Evolutionary conservation across 805 yeast genomes (phyloP), one percentile per base, ranked within the genome.

Genomic region (Zygoascus biomembranicola): DNA sequence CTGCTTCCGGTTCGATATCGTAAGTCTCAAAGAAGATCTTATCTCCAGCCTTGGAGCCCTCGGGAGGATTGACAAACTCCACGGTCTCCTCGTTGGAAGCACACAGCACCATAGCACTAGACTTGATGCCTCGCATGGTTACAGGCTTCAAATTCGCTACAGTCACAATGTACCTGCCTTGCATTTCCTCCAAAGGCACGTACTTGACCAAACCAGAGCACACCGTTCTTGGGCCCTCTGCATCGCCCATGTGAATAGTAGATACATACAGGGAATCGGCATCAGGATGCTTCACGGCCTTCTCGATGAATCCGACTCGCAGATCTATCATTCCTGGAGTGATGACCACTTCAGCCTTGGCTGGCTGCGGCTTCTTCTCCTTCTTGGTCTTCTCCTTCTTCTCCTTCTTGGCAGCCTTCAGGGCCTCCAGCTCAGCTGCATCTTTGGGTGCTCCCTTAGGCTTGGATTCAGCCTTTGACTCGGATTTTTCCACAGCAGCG

Each of bases 111-210:
- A 94, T 94, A 51, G 96, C 99, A 50, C 82, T 75, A 9, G 97
- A 90, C 70, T 89, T 89, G 66, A 94, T 82, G 60, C 99, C 98
- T 75, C 99, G 85, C 99, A 94, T 94, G 66, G 84, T 84, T 43
- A 90, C 99, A 18, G 99, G 99, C 76, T 94, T 94, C 73, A 94
- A 80, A 77, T 95, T 95, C 63, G 97, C 96, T 64, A 94, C 90
- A 54, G 85, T 85, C 47, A 94, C 85, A 50, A 92, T 95, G 64
- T 79, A 80, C 70, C 98, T 85, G 71, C 88, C 81, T 79, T 94
- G 99, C 96, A 94, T 85, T 44, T 86, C 95, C 74, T 94, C 98
- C 59, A 95, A 70, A 43, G 96, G 84, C 67, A 87, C 78, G 73
- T 87, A 82, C 62, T 88, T 88, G 58, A 90, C 97, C 65, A 94